A percentile compares a stretch with the other conserved stretches of the same genome.
Evolutionary conservation across 805 yeast species (phyloP).

Genomic region (Teunomyces gatunensis): DNA sequence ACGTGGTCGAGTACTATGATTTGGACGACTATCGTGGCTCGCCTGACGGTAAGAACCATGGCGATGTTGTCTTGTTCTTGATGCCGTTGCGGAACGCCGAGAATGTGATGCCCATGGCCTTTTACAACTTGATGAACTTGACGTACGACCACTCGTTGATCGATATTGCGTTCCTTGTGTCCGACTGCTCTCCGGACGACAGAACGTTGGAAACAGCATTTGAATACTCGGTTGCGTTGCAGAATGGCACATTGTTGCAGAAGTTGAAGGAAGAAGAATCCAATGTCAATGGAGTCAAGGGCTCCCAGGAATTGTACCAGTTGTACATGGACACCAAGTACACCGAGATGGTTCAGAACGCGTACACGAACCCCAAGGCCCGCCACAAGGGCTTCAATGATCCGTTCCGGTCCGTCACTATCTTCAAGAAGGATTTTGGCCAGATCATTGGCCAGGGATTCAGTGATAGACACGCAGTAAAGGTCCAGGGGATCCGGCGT

Average conservation of each 20-base stretch:
- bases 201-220: conserved; percentile 62
- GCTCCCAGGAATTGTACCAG: conserved; percentile 62
- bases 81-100: conserved; percentile 82
- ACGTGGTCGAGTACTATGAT: conserved; percentile 61
- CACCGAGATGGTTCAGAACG: conserved; percentile 51
- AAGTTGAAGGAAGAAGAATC: conserved; percentile 44
- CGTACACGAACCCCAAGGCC: conserved; percentile 57
- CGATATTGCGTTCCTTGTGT: conserved; percentile 76
- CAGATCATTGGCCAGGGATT: conserved; percentile 84
- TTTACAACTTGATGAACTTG: conserved; percentile 80
- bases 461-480: conserved; percentile 78
- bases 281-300: conserved; percentile 39
- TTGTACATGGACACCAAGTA: conserved; percentile 68
- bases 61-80: conserved; percentile 65
- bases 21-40: conserved; percentile 56
- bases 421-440: conserved; percentile 80
- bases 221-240: conserved; percentile 64
- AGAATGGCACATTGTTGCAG: conserved; percentile 61
- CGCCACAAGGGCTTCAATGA: conserved; percentile 58
- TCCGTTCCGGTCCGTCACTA: conserved; percentile 77
- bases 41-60: conserved; percentile 44
- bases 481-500: conserved; percentile 80
- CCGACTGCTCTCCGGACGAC: conserved; percentile 73
- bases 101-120: conserved; percentile 74
- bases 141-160: conserved; percentile 79